These are phyloP conservation scores for Nelumbo lutea DNA, from an alignment of 164 flowering plant genomes.

Conservation along the genomic window DNA sequence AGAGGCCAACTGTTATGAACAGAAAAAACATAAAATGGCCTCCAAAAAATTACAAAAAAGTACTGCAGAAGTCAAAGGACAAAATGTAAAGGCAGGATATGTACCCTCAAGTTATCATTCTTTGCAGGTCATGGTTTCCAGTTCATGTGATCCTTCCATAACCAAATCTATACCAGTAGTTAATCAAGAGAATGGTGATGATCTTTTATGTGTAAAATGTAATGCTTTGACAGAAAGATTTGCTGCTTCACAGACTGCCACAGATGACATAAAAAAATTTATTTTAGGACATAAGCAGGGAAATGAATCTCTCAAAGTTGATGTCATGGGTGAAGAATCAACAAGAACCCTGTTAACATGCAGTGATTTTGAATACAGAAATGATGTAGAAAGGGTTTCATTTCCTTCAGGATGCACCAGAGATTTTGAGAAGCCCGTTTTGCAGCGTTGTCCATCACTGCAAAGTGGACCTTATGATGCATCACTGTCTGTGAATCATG, in stretches of 20 bases:
- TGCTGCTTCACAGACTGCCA: slow-evolving; percentile 17
- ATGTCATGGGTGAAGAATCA: slow-evolving; percentile 17
- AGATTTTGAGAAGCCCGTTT: slow-evolving; percentile 23
- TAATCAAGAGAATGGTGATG: slow-evolving; percentile 11
- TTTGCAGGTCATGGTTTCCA: slow-evolving; percentile 12
- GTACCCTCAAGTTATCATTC: slow-evolving; percentile 16
- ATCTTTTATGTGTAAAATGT: slow-evolving; percentile 14
- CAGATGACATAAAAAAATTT: slow-evolving; percentile 5
- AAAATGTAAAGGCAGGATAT: slow-evolving; percentile 14
- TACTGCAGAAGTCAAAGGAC: slow-evolving; percentile 17
- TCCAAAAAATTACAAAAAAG: slow-evolving; percentile 10
- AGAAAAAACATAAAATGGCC: slow-evolving; percentile 12
- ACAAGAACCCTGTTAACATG: slow-evolving; percentile 7
- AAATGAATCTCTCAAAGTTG: slow-evolving; percentile 18
- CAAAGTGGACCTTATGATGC: slow-evolving; percentile 21
- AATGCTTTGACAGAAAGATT: slow-evolving; percentile 13
- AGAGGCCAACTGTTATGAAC: slow-evolving; percentile 15
- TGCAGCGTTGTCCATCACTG: slow-evolving; percentile 33
- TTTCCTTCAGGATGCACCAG: slow-evolving; percentile 10
- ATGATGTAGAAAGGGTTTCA: slow-evolving; percentile 13
- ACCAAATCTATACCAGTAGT: slow-evolving; percentile 12
- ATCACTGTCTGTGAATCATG: slow-evolving; percentile 16
- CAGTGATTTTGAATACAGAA: slow-evolving; percentile 14
- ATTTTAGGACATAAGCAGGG: slow-evolving; percentile 19
- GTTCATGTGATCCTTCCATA: slow-evolving; percentile 16